Evolutionary conservation across 495 filamentous ascomycete genomes (phyloP).

Genomic region (Neurospora sp.): DNA sequence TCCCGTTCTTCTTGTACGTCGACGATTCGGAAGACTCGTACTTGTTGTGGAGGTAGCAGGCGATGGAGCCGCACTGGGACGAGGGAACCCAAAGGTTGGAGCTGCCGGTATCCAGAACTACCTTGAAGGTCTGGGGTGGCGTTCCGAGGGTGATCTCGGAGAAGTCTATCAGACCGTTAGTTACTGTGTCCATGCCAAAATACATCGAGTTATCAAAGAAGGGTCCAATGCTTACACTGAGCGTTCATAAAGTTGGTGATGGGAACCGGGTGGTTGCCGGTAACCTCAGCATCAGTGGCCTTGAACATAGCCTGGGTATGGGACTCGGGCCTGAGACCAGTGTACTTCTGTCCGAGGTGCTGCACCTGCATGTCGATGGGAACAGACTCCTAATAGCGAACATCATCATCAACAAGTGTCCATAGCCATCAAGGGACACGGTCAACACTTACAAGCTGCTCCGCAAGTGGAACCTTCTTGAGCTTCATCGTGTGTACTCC

Average conservation of each 20-base stretch:
- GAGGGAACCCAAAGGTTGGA: slow-evolving; percentile 99
- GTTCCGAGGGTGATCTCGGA: slow-evolving; percentile 89
- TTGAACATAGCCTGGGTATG: slow-evolving; percentile 70
- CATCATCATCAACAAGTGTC: slow-evolving; percentile 6
- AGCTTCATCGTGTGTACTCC: slow-evolving; percentile 91
- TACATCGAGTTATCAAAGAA: background rate
- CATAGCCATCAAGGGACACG: background rate
- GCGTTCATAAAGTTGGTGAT: slow-evolving; percentile 98
- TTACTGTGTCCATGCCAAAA: background rate
- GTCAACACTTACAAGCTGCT: slow-evolving; percentile 69
- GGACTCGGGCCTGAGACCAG: slow-evolving; percentile 65
- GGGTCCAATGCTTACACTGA: slow-evolving; percentile 61
- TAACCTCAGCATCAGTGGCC: slow-evolving; percentile 55
- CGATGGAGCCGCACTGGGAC: slow-evolving; percentile 82
- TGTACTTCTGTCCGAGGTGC: slow-evolving; percentile 84
- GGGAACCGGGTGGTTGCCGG: slow-evolving; percentile 70
- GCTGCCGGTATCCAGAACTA: slow-evolving; percentile 96
- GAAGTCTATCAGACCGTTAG: slow-evolving; percentile 57
- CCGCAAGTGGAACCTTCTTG: slow-evolving; percentile 85
- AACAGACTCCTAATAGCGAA: slow-evolving; percentile 49
- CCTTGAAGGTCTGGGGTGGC: slow-evolving; percentile 93
- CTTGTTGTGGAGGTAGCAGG: slow-evolving; percentile 94
- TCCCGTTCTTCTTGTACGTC: slow-evolving; percentile 90
- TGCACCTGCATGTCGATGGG: slow-evolving; percentile 74
- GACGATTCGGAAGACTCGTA: slow-evolving; percentile 87